A percentile compares a stretch with the other conserved stretches of the same genome.
phyloP scores from a whole-genome alignment of 192 early-diverging fungal genomes.

The Rhizoclosmatium sp. region DNA sequence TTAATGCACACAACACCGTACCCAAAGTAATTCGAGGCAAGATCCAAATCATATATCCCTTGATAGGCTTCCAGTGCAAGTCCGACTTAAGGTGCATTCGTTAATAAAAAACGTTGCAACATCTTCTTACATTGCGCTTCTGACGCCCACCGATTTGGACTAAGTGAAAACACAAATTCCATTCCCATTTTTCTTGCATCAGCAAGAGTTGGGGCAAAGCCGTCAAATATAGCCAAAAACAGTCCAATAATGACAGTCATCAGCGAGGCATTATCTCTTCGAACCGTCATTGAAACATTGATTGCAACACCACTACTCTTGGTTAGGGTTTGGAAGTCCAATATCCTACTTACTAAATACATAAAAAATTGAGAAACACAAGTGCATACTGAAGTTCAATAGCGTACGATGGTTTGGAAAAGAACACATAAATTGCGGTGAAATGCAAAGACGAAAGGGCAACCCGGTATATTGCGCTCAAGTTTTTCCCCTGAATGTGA shows the following conservation, averaged over 20 bases:
- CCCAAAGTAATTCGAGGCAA: neutral
- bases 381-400: constrained; percentile 41
- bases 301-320: constrained; percentile 51
- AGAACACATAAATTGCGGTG: constrained; percentile 43
- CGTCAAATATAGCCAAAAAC: constrained; percentile 55
- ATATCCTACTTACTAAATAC: constrained; percentile 12
- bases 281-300: constrained; percentile 45
- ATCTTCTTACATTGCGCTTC: constrained; percentile 34
- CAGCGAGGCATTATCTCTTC: constrained; percentile 48
- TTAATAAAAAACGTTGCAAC: neutral
- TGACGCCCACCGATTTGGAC: constrained; percentile 34
- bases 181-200: constrained; percentile 34
- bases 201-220: constrained; percentile 47
- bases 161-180: constrained; percentile 27
- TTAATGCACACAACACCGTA: neutral
- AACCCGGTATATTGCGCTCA: constrained; percentile 48
- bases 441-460: constrained; percentile 53
- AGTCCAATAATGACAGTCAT: constrained; percentile 44
- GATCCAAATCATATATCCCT: neutral
- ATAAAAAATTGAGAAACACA: constrained; percentile 49
- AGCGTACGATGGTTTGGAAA: constrained; percentile 41
- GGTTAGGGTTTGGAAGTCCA: no score
- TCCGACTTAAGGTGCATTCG: neutral
- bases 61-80: constrained; percentile 9
- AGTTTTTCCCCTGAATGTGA: constrained; percentile 46